phyloP scores from a whole-genome alignment of 1,284 basidiomycete genomes.

The Leccinum cinnamomeum region DNA sequence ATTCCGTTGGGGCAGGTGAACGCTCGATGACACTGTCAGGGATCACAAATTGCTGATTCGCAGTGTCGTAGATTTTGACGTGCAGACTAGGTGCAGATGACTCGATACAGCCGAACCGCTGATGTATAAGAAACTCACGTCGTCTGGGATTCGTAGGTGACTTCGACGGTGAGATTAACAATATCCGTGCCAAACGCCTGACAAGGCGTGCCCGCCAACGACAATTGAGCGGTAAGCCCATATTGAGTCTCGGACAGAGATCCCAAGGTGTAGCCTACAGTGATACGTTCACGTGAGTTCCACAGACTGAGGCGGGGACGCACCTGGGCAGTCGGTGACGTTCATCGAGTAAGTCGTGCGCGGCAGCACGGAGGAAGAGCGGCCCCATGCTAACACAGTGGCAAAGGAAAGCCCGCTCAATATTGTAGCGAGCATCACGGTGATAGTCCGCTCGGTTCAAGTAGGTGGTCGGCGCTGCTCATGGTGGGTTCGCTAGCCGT shows the following conservation, averaged over 20 bases:
- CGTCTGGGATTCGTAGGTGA: conserved; percentile 59
- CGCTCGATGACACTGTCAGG: conserved; percentile 57
- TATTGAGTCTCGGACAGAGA: conserved; percentile 44
- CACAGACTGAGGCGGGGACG: background rate
- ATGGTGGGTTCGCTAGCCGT: background rate
- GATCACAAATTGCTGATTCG: conserved; percentile 65
- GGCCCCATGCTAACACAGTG: conserved; percentile 13
- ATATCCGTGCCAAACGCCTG: conserved; percentile 75
- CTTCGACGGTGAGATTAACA: conserved; percentile 58
- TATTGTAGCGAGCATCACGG: conserved; percentile 19
- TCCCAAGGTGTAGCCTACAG: conserved; percentile 53
- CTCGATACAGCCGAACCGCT: background rate
- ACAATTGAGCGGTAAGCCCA: conserved; percentile 58
- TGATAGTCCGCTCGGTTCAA: background rate
- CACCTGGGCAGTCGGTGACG: conserved; percentile 33
- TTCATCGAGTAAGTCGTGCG: conserved; percentile 25
- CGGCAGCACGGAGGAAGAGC: conserved; percentile 6
- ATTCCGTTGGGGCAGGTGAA: conserved; percentile 39
- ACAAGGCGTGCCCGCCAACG: conserved; percentile 61
- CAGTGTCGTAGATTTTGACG: conserved; percentile 74
- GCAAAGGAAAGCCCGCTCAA: conserved; percentile 24
- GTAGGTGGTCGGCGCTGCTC: background rate
- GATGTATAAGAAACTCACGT: conserved; percentile 34
- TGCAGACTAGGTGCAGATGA: conserved; percentile 50
- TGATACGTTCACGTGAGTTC: too few species aligned